Percentiles rank a stretch among this genome's conserved stretches.
phyloP scores from a whole-genome alignment of 352 stramenopile genomes.

The Saprolegnia diclina region DNA sequence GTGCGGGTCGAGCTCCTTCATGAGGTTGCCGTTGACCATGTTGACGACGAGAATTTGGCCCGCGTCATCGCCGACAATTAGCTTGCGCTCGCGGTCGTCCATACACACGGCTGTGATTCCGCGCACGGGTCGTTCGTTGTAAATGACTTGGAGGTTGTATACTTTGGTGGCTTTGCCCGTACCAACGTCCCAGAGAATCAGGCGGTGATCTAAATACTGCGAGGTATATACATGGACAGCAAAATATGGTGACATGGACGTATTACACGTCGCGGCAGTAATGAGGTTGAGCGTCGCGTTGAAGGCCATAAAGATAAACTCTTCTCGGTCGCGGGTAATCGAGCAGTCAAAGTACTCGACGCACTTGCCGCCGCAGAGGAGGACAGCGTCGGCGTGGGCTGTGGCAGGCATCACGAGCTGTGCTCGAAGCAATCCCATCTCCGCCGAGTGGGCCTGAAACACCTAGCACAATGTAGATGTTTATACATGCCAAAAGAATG shows the following conservation, averaged over 20 bases:
- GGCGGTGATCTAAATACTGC: not conserved
- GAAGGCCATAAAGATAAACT: constrained; percentile 57
- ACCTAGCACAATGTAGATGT: not conserved
- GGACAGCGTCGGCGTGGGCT: constrained; percentile 41
- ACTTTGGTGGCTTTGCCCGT: constrained; percentile 47
- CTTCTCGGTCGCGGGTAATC: constrained; percentile 50
- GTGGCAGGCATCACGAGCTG: constrained; percentile 35
- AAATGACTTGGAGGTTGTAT: constrained; percentile 36
- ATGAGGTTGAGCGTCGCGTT: constrained; percentile 51
- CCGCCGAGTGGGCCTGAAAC: constrained; percentile 8
- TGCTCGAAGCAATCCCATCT: not conserved
- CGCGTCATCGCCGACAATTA: constrained; percentile 66
- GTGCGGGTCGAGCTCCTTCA: constrained; percentile 73
- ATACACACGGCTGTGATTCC: constrained; percentile 66
- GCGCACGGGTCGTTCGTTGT: constrained; percentile 30
- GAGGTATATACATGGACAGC: too few relatives aligned
- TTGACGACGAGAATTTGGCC: constrained; percentile 68
- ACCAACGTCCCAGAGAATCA: constrained; percentile 53
- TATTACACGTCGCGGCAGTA: constrained; percentile 46
- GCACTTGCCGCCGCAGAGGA: constrained; percentile 36
- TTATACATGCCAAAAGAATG: not conserved
- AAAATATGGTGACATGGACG: constrained; percentile 26
- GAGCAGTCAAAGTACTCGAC: constrained; percentile 59
- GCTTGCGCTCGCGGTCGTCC: constrained; percentile 74
- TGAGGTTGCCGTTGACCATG: constrained; percentile 69